Base-by-base conservation (phyloP, 2,329 filamentous ascomycete species). In the Penicillium hesseltinei region DNA sequence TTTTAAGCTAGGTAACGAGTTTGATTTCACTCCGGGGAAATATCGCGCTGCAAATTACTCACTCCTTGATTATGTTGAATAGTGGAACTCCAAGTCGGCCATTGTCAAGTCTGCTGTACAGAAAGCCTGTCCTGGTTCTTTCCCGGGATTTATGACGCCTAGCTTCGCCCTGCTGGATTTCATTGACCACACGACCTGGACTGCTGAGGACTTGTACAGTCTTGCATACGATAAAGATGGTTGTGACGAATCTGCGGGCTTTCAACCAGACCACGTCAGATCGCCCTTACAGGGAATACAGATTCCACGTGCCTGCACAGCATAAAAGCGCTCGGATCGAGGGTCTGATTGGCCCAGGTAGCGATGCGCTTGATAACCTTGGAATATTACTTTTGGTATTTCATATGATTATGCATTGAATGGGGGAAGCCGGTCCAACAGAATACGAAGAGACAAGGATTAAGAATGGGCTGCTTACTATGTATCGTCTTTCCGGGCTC, bases 381-480 rank as follows among this genome's bases (percentile, higher is more conserved):
- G n/a, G n/a, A n/a, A 56, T 25, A 31, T 59, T 4, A 62, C 57
- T 1, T 65, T 61, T 4, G 55, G 57, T n/a, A 21, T 62, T 46
- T 63, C 61, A 10, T 63, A 68, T 53, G 59, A 59, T 15, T 62
- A 57, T 36, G 58, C 61, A 51, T 56, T 71, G 3, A 36, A 46
- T 36, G 54, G 31, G 62, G 62, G 10, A 58, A 44, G 8, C 45
- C 58, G 2, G 60, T 60, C 15, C 48, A 21, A 29, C 53, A 57
- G 17, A 52, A 64, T 36, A 9, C 9, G 13, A 61, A 23, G 46
- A 19, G n/a, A 38, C 49, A 9, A 25, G 39, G 21, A 42, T 56
- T 33, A 15, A n/a, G 2, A 38, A 47, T 21, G 40, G 42, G 2
- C 23, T 35, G 29, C 27, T 62, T 13, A 36, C 25, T n/a, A 25